Base-by-base conservation (phyloP, 73 alveolate genomes). In the Paramecium primaurelia region DNA sequence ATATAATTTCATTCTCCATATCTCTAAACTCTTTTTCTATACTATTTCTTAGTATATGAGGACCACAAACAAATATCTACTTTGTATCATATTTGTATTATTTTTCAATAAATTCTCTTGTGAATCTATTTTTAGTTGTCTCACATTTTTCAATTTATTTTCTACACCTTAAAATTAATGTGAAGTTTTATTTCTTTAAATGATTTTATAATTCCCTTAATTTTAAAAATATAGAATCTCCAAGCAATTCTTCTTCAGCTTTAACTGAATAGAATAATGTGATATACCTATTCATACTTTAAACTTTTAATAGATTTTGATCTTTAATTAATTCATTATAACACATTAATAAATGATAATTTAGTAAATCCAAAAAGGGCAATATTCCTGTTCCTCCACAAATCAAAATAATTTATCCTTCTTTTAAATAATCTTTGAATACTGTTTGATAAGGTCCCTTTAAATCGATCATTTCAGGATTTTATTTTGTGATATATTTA, bases 361-460 rank as follows among this genome's bases (percentile, higher is more conserved):
- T 44, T 0, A 80, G 58, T 22, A 80, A 80, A 80, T 80, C 91
- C 45, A 80, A 80, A 80, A 80, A 80, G 34, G 91, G 91, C 30
- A 80, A 80, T 0, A 80, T 42, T 45, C 91, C 91, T 44, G 91
- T 80, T 26, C 91, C 91, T 18, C 91, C 91, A 80, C 91, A 80
- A 20, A 80, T 80, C 30, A 80, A 32, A 18, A 80, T 44, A 10
- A 49, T 49, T 45, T 49, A 16, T 0, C 91, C 91, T 12, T 34
- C 71, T 45, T 25, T 12, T 11, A 20, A 28, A 14, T 14, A 80
- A 22, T 44, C 71, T 16, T 32, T 32, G 16, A 42, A 80, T 3
- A 80, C 77, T 26, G 64, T 44, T 28, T 64, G 12, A 22, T 44
- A 80, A 14, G 91, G 91, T 5, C 91, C 91, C 30, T 80, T 2